Percentiles rank a stretch among this genome's conserved stretches.
phyloP scores from a whole-genome alignment of 1,284 basidiomycete species.

The Cutaneotrichosporon cutaneum region DNA sequence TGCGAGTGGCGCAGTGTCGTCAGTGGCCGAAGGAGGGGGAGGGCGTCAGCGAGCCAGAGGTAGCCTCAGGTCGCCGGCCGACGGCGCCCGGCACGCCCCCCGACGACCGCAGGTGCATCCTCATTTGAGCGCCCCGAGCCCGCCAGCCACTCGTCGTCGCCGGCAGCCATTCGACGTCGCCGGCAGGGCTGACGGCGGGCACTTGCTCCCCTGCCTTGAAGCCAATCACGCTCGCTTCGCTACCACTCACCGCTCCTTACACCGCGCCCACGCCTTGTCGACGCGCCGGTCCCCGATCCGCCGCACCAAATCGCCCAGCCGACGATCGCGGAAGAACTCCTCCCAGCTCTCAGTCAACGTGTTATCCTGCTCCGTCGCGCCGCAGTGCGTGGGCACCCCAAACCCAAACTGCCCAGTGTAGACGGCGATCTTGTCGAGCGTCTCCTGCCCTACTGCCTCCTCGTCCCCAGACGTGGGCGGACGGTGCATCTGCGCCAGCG shows the following conservation, averaged over 20 bases:
- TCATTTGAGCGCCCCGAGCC: too few relatives aligned
- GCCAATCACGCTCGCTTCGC: neutral
- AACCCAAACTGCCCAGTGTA: slow-evolving; percentile 65
- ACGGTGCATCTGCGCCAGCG: neutral
- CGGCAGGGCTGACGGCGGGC: too few relatives aligned
- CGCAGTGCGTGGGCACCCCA: slow-evolving; percentile 73
- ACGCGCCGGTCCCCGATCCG: slow-evolving; percentile 57
- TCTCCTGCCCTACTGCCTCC: neutral
- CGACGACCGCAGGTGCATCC: too few relatives aligned
- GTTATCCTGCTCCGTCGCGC: slow-evolving; percentile 70
- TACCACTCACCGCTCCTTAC: slow-evolving; percentile 63
- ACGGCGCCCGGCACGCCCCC: too few relatives aligned
- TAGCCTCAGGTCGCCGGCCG: too few relatives aligned
- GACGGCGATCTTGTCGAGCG: neutral
- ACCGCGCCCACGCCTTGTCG: slow-evolving; percentile 59
- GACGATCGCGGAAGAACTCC: slow-evolving; percentile 62
- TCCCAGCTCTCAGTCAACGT: slow-evolving; percentile 72
- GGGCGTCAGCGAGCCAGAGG: too few relatives aligned
- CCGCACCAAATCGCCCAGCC: slow-evolving; percentile 61
- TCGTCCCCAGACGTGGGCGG: neutral
- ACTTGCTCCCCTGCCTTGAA: too few relatives aligned
- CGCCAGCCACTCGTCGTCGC: too few relatives aligned
- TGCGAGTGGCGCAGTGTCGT: too few relatives aligned
- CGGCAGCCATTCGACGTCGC: too few relatives aligned
- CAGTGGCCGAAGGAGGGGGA: too few relatives aligned